Conservation (phyloP, 352 stramenopile genomes). For the Phytopythium mirpurense region DNA sequence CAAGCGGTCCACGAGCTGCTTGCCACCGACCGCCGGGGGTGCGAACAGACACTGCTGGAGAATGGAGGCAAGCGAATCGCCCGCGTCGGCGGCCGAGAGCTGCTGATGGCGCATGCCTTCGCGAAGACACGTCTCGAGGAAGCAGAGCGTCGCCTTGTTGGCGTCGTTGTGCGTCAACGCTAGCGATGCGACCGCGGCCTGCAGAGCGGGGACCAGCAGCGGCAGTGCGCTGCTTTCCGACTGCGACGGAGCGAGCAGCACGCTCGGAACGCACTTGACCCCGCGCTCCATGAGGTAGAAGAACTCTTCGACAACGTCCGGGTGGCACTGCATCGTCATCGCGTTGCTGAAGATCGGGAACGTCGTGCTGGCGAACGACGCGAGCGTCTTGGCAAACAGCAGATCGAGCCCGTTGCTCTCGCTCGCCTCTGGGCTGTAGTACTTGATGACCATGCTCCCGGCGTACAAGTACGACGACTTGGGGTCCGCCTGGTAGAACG, state of each 20-base stretch:
- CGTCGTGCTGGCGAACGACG: conserved; percentile 65
- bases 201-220: conserved; percentile 77
- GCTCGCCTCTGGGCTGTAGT: conserved; percentile 33
- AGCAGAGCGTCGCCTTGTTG: conserved; percentile 92
- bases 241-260: conserved; percentile 42
- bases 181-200: conserved; percentile 84
- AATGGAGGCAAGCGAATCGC: conserved; percentile 22
- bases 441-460: conserved; percentile 81
- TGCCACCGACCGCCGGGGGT: conserved; percentile 14
- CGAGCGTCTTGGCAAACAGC: conserved; percentile 54
- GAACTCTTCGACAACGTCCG: conserved; percentile 95
- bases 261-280: conserved; percentile 78
- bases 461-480: conserved; percentile 85
- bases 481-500: conserved; percentile 69
- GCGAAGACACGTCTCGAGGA: conserved; percentile 71
- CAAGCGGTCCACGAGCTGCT: conserved; percentile 56
- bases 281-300: conserved; percentile 94
- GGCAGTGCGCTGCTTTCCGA: conserved; percentile 7
- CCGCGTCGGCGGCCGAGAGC: neutral
- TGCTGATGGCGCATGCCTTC: conserved; percentile 12
- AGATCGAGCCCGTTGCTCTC: conserved; percentile 26
- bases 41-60: conserved; percentile 6
- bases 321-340: conserved; percentile 65
- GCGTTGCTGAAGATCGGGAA: conserved; percentile 77
- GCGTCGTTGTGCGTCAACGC: conserved; percentile 91